These are phyloP conservation scores for Citrus inodora DNA, from an alignment of 345 rosid genomes.

Conservation along the genomic window DNA sequence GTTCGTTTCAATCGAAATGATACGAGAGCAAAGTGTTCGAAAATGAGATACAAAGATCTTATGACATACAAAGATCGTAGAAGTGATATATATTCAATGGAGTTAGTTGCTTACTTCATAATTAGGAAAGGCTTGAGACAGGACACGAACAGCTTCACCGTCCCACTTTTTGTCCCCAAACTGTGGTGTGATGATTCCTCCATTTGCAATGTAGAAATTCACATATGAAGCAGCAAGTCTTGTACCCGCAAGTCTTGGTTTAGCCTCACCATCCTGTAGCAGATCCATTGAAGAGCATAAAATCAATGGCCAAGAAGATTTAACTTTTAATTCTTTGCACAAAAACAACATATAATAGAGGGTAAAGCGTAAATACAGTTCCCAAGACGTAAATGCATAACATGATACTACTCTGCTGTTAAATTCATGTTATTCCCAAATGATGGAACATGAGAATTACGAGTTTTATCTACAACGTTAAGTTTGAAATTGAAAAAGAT, in stretches of 20 bases:
- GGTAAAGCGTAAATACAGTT: background rate
- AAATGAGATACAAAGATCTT: no score
- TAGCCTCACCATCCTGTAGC: slow-evolving; percentile 56
- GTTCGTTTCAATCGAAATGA: background rate
- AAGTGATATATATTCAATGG: slow-evolving; percentile 1
- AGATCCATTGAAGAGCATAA: background rate
- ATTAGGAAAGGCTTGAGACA: slow-evolving; percentile 63
- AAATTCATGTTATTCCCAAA: background rate
- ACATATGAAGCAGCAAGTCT: slow-evolving; percentile 87
- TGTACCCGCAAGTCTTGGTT: slow-evolving; percentile 59
- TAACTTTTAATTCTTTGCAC: background rate
- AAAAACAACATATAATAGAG: background rate
- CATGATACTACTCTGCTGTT: background rate
- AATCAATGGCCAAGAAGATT: background rate
- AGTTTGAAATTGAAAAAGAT: background rate
- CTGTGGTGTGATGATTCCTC: slow-evolving; percentile 68
- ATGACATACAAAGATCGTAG: background rate
- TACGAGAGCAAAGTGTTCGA: background rate
- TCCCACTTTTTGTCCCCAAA: slow-evolving; percentile 85
- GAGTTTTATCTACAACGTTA: background rate
- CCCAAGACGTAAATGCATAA: background rate
- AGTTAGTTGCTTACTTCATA: slow-evolving; percentile 41
- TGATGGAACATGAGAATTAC: background rate
- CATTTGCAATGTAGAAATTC: slow-evolving; percentile 77
- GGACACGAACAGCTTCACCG: slow-evolving; percentile 69